Conservation (phyloP, 805 yeast genomes). For the Wickerhamomyces xylosicus region DNA sequence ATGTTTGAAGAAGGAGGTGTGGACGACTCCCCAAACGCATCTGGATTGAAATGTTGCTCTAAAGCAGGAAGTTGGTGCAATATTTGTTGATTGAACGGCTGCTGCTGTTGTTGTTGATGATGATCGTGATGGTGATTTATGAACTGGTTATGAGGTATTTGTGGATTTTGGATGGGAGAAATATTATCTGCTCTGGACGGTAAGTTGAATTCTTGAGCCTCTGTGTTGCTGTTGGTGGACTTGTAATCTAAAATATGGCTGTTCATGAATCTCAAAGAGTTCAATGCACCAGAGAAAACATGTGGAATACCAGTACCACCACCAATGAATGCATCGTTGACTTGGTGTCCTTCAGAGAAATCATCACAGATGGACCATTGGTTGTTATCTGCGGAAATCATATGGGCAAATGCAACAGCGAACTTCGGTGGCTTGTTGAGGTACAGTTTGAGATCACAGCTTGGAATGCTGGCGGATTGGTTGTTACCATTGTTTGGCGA, state of each 20-base stretch:
- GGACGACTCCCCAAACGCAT: no score
- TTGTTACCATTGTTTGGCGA: slow-evolving; percentile 15
- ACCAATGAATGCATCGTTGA: slow-evolving; percentile 52
- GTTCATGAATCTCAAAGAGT: slow-evolving; percentile 41
- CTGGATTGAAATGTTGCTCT: no score
- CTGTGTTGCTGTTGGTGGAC: slow-evolving; percentile 21
- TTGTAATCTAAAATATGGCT: slow-evolving; percentile 40
- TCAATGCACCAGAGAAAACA: slow-evolving; percentile 48
- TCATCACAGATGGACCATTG: slow-evolving; percentile 81
- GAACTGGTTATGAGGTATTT: no score
- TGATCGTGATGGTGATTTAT: no score
- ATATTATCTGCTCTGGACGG: slow-evolving; percentile 13
- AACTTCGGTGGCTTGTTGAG: slow-evolving; percentile 61
- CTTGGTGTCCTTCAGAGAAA: slow-evolving; percentile 78
- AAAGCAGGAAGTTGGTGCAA: no score
- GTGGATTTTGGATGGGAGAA: slow-evolving; percentile 11
- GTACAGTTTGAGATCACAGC: slow-evolving; percentile 37
- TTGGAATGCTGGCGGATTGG: slow-evolving; percentile 9
- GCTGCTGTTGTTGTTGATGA: no score
- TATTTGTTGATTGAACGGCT: no score
- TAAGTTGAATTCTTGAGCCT: slow-evolving; percentile 12
- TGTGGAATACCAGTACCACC: slow-evolving; percentile 65
- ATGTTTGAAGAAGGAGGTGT: no score
- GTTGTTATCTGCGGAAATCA: slow-evolving; percentile 37
- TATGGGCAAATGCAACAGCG: slow-evolving; percentile 63